Base-by-base conservation (phyloP, 352 stramenopile species). In the Labyrinthula sp. region DNA sequence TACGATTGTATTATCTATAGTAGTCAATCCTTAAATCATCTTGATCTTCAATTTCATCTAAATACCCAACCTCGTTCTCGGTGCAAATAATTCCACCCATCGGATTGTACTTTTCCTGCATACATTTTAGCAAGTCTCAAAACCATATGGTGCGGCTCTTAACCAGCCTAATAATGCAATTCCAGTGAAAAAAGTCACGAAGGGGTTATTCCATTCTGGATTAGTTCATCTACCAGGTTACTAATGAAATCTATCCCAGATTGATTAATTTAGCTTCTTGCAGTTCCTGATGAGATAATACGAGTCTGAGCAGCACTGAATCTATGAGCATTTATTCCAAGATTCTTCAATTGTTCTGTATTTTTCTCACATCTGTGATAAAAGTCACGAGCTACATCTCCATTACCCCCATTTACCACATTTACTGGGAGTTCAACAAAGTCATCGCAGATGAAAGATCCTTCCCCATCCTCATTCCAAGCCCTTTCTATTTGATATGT, bases 401-500 rank as follows among this genome's bases (percentile, higher is more conserved):
- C 82, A 14, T 62, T 89, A 23, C 79, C 66, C 17, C 72, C 45
- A 39, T 77, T 61, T 20, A 65, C 37, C 15, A 75, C 49, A 9
- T 76, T 77, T 25, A 65, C 62, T 0, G 66, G 62, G 33, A 70
- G 62, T 35, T 66, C 47, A 34, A 71, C 84, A 54, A 78, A 94
- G 15, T 72, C 74, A 66, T 95, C 82, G 82, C 84, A 95, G 38
- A 93, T 90, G 30, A 64, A 72, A 17, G 66, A 46, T 21, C 71
- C 72, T 12, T 76, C 65, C n/a, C 78, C 78, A 35, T 69, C 79
- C 61, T 79, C 68, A 29, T 79, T 58, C n/a, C 61, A 43, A 0
- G 65, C 79, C 14, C 79, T 80, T 62, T 94, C 81, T 23, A 92
- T 76, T 68, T 94, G 79, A 65, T 89, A 91, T 29, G 71, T 63